Base-by-base conservation (phyloP, 768 basidiomycete species). In the Kwoniella sp. region DNA sequence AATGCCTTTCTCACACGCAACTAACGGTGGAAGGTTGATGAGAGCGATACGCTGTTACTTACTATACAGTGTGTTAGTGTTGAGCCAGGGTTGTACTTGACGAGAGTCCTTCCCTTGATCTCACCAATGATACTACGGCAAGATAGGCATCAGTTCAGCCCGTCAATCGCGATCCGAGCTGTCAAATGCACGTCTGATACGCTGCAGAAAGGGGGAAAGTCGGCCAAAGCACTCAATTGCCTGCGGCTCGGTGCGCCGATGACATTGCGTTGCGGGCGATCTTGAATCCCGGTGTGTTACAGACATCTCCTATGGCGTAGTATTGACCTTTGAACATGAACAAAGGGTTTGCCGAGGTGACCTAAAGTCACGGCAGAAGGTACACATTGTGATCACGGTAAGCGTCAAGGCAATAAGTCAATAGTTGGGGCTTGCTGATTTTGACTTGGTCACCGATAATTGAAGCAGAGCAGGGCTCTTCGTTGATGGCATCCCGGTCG, bases 11-110 rank as follows among this genome's bases (percentile, higher is more conserved):
- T n/a, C n/a, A n/a, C n/a, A n/a, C n/a, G n/a, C n/a, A n/a, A n/a
- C n/a, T n/a, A n/a, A n/a, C n/a, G n/a, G n/a, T n/a, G n/a, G n/a
- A n/a, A n/a, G n/a, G n/a, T n/a, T n/a, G n/a, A n/a, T n/a, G n/a
- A n/a, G n/a, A n/a, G n/a, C n/a, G n/a, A n/a, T n/a, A n/a, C n/a
- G 34, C 5, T 37, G 34, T 17, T 3, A 67, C 67, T 30, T 90
- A 4, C 93, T 90, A 15, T 92, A 92, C 78, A 87, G 88, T 15
- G 90, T 90, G 41, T 88, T 86, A 69, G 90, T 90, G 41, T 88
- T 86, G 69, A 89, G 90, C 45, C 87, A 83, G 37, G 91, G 15
- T 26, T 45, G 61, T 71, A 73, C 30, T 64, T 61, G 58, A 69
- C 69, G 1, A 67, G 34, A 2, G 67, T 26, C 48, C 65, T 67